phyloP scores from a whole-genome alignment of 495 filamentous ascomycete genomes.

The Letharia lupina region DNA sequence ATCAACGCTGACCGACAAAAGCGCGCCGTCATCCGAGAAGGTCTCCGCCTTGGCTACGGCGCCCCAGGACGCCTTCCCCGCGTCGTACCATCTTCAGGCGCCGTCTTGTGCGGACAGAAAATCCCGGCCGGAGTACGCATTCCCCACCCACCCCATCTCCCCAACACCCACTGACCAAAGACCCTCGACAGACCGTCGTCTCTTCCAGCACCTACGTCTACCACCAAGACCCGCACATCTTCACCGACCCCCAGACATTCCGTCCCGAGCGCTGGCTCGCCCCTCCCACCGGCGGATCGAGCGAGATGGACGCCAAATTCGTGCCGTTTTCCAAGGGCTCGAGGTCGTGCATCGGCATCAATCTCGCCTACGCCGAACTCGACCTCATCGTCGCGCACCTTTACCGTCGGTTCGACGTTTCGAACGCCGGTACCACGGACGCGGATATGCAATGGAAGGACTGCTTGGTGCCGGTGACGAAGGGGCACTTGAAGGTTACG shows the following conservation, averaged over 20 bases:
- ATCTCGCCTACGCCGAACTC: slow-evolving; percentile 31
- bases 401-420: slow-evolving; percentile 30
- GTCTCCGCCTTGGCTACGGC: not conserved
- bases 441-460: not conserved
- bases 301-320: slow-evolving; percentile 16
- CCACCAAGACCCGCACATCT: slow-evolving; percentile 31
- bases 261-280: slow-evolving; percentile 35
- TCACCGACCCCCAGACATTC: slow-evolving; percentile 30
- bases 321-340: slow-evolving; percentile 41
- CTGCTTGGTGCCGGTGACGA: not conserved
- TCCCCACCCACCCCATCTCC: not conserved
- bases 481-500: not conserved
- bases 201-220: not conserved
- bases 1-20: not conserved
- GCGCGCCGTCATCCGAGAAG: not conserved
- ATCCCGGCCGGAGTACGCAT: not conserved
- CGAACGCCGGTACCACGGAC: not conserved
- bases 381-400: slow-evolving; percentile 21
- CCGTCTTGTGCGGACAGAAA: not conserved
- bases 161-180: not conserved
- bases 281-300: not conserved
- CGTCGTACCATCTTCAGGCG: not conserved
- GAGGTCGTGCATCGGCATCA: slow-evolving; percentile 43
- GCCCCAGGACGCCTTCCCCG: not conserved
- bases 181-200: not conserved